These are phyloP conservation scores for Aegilops bicornis DNA, from an alignment of 176 grass and related monocot species.

Conservation along the genomic window DNA sequence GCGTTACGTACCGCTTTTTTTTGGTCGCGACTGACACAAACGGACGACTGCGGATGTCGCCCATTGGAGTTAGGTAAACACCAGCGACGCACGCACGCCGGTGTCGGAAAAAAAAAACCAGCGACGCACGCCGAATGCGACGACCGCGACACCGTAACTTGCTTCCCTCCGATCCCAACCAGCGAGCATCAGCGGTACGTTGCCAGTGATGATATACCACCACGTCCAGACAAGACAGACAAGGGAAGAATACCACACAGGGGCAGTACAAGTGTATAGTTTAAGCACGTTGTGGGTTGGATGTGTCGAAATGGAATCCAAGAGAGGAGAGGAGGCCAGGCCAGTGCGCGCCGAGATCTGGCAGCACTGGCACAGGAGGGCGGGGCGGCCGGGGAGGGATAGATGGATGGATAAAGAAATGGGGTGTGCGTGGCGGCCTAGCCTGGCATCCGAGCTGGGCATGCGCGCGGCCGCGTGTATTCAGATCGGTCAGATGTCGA, in stretches of 20 bases:
- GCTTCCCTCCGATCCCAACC: background rate
- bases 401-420: background rate
- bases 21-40: too few relatives aligned
- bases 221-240: background rate
- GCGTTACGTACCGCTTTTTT: too few relatives aligned
- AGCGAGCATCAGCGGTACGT: background rate
- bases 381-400: background rate
- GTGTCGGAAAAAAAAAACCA: background rate
- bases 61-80: background rate
- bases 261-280: background rate
- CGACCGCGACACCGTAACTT: constrained; percentile 4
- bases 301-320: background rate
- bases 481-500: constrained; percentile 3
- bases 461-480: background rate
- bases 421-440: background rate
- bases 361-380: background rate
- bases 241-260: background rate
- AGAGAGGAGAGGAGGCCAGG: background rate
- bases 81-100: background rate
- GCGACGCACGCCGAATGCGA: background rate
- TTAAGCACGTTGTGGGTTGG: background rate
- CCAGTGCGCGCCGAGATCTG: constrained; percentile 14
- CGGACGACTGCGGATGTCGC: too few relatives aligned
- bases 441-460: constrained; percentile 31
- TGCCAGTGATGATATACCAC: background rate